A percentile compares a stretch with the other conserved stretches of the same genome.
These are phyloP conservation scores for Neopestalotiopsis rosae DNA, from an alignment of 2,329 filamentous ascomycete genomes.

Conservation along the genomic window DNA sequence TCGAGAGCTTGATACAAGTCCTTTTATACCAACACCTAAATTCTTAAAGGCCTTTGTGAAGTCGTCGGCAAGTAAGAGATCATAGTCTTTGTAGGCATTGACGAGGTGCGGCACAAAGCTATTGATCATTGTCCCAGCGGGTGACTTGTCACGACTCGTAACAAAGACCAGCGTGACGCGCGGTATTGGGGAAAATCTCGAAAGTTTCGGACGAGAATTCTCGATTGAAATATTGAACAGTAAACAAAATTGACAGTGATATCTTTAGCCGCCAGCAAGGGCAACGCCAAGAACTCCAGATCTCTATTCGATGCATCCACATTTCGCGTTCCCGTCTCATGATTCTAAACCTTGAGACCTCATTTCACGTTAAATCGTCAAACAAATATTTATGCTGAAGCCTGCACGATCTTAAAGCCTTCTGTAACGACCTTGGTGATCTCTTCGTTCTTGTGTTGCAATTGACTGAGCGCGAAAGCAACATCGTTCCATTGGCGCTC, in stretches of 20 bases:
- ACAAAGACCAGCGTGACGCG: background rate
- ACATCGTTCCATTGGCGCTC: slow-evolving; percentile 98
- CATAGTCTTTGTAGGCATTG: background rate
- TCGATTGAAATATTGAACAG: background rate
- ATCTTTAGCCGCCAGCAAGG: background rate
- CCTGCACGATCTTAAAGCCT: slow-evolving; percentile 76
- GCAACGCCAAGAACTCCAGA: slow-evolving; percentile 8
- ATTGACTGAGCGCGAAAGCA: slow-evolving; percentile 83
- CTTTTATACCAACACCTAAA: background rate
- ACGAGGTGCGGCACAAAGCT: background rate
- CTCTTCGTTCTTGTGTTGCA: slow-evolving; percentile 94
- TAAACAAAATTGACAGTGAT: slow-evolving; percentile 5
- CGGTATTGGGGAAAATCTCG: background rate
- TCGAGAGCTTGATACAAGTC: background rate
- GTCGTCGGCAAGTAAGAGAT: background rate
- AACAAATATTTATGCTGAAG: slow-evolving; percentile 53
- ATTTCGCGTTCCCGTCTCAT: background rate
- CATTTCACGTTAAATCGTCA: slow-evolving; percentile 10
- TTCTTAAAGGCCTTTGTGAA: background rate
- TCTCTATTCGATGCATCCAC: background rate
- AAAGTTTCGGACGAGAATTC: background rate
- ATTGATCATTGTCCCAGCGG: background rate
- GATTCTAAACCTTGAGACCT: background rate
- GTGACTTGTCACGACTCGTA: background rate
- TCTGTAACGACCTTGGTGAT: slow-evolving; percentile 78